A percentile compares a stretch with the other conserved stretches of the same genome.
phyloP scores from a whole-genome alignment of 2,329 filamentous ascomycete genomes.

The Penicillium sp. region DNA sequence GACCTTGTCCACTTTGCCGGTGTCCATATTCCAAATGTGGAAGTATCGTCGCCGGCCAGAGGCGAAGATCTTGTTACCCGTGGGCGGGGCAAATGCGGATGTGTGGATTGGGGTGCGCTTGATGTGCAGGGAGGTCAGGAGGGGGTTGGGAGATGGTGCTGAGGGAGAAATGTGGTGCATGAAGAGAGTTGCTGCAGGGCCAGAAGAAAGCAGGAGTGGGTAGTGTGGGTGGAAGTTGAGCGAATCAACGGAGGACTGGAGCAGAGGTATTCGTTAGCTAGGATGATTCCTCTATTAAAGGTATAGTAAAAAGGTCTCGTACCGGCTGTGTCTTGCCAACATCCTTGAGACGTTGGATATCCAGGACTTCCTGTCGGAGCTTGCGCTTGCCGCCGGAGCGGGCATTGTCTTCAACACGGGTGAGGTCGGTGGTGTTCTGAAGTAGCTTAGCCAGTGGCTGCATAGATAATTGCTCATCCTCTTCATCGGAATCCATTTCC shows the following conservation, averaged over 20 bases:
- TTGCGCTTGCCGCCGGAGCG: constrained; percentile 62
- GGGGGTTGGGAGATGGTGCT: constrained; percentile 78
- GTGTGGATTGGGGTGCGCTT: constrained; percentile 79
- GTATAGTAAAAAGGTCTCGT: constrained; percentile 28
- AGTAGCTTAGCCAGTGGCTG: constrained; percentile 79
- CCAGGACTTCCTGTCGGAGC: constrained; percentile 80
- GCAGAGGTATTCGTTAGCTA: constrained; percentile 6
- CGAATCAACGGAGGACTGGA: constrained; percentile 69
- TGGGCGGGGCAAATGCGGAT: constrained; percentile 73
- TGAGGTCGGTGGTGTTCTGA: constrained; percentile 69
- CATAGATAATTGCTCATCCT: constrained; percentile 62
- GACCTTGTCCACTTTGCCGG: constrained; percentile 80
- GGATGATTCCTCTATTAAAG: neutral
- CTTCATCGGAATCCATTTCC: constrained; percentile 57
- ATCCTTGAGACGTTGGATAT: constrained; percentile 86
- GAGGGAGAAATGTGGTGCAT: constrained; percentile 83
- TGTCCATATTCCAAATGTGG: constrained; percentile 86
- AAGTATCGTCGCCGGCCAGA: constrained; percentile 87
- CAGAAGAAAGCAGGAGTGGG: constrained; percentile 86
- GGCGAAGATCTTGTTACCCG: constrained; percentile 79
- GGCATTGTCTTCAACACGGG: constrained; percentile 49
- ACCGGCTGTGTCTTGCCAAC: constrained; percentile 73
- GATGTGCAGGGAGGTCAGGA: constrained; percentile 86
- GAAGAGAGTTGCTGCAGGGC: constrained; percentile 78
- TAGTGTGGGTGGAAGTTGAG: constrained; percentile 87